Evolutionary conservation across 352 stramenopile genomes (phyloP).

Genomic region (Globisporangium megalacanthum): DNA sequence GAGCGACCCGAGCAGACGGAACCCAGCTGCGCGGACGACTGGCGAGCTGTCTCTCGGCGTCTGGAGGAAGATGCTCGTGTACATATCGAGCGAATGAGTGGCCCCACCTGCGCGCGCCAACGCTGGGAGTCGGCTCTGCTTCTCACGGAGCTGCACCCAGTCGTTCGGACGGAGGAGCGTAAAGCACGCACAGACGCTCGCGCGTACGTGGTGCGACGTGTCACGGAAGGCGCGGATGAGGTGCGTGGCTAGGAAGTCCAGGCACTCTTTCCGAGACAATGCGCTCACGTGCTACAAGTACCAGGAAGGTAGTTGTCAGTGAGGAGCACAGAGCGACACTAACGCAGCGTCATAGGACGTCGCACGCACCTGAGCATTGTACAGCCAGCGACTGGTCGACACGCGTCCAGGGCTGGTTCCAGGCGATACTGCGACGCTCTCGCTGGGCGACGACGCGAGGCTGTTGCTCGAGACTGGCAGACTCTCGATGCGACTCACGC

Average conservation of each 20-base stretch:
- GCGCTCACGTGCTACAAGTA: slow-evolving; percentile 5
- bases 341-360: too few relatives aligned
- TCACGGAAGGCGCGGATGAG: slow-evolving; percentile 81
- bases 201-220: slow-evolving; percentile 80
- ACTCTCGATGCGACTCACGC: slow-evolving; percentile 13
- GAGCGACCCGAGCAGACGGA: slow-evolving; percentile 71
- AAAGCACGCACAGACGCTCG: slow-evolving; percentile 84
- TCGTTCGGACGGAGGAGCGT: slow-evolving; percentile 68
- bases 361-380: slow-evolving; percentile 10
- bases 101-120: slow-evolving; percentile 16
- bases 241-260: slow-evolving; percentile 76
- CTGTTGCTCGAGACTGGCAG: not conserved
- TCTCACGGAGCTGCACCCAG: slow-evolving; percentile 52
- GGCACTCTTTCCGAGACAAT: slow-evolving; percentile 40
- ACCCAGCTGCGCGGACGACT: slow-evolving; percentile 73
- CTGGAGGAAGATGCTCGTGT: slow-evolving; percentile 69
- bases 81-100: slow-evolving; percentile 47
- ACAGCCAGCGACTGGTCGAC: slow-evolving; percentile 13
- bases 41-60: slow-evolving; percentile 74
- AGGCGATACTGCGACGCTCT: not conserved
- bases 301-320: not conserved
- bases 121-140: slow-evolving; percentile 30
- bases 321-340: too few relatives aligned
- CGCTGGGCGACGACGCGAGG: not conserved
- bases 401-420: slow-evolving; percentile 3